Evolutionary conservation across 305 asterid genomes (phyloP), one percentile per base, ranked within the genome.

Genomic region (Fraxinus sp.): DNA sequence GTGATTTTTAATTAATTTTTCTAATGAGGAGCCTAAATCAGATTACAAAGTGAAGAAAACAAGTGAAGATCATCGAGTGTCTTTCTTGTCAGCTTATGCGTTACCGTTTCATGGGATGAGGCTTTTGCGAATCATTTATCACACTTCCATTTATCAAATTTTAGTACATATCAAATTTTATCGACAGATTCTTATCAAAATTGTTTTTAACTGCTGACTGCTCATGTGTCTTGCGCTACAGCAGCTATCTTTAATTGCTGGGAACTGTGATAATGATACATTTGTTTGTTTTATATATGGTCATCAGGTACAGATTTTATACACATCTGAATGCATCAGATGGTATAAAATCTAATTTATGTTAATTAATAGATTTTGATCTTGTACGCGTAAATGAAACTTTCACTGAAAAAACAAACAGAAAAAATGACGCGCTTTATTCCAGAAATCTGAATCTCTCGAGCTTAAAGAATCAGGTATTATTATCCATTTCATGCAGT

Each of bases 361-460:
- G 9, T 62, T 62, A 9, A 62, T 62, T 24, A 22, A 62, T 62
- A 8, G 7, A 52, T 52, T 52, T 14, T 52, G 18, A 52, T n/a
- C 7, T 1, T n/a, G 18, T 52, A 13, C 20, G 0, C 7, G 22
- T 52, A 52, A 16, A 52, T 52, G 3, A 16, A 52, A 16, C 22
- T 52, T 52, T 10, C 24, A n/a, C 24, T 55, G 66, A 55, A n/a
- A 55, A 55, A 13, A 57, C 72, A 64, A 64, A 1, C 72, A 24
- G 30, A 39, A 20, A 22, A 78, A 75, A 57, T 37, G 76, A 73
- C 75, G 62, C 9, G 80, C 72, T 78, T 73, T 73, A 83, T 81
- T 41, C 81, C 66, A 71, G 84, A 85, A 85, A 77, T 35, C 36
- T 28, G 88, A 74, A 89, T 87, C 87, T 76, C 89, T 87, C 49